Conservation (phyloP, 2,329 filamentous ascomycete genomes). For the Trichocomaceae sp. region DNA sequence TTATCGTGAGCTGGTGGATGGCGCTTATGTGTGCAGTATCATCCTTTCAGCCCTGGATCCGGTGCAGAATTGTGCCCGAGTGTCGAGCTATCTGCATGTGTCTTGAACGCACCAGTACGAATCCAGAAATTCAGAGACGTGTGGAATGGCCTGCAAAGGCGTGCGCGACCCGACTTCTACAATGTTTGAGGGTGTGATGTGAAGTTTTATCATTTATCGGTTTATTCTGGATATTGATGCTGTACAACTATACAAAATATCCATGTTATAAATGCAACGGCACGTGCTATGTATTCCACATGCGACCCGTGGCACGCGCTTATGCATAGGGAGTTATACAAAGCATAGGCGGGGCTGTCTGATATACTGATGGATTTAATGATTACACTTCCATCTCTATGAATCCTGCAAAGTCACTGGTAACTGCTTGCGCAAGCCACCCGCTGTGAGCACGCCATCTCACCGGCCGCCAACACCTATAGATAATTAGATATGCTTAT, state of each 20-base stretch:
- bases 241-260: no score
- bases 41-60: conserved; percentile 22
- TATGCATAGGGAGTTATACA: not conserved
- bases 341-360: not conserved
- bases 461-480: not conserved
- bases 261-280: not conserved
- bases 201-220: no score
- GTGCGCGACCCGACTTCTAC: conserved; percentile 15
- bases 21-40: conserved; percentile 14
- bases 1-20: conserved; percentile 33
- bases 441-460: conserved; percentile 2
- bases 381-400: not conserved
- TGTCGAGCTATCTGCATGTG: conserved; percentile 34
- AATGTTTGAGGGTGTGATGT: conserved; percentile 1
- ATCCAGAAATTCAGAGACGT: conserved; percentile 21
- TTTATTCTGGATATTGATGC: no score
- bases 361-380: not conserved
- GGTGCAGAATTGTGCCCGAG: conserved; percentile 27
- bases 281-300: no score
- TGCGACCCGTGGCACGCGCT: no score
- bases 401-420: not conserved
- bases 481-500: not conserved
- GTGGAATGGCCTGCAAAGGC: conserved; percentile 28
- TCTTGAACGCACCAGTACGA: conserved; percentile 25
- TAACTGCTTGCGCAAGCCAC: not conserved